A percentile compares a stretch with the other conserved stretches of the same genome.
Conservation (phyloP, 2,329 filamentous ascomycete genomes). For the Didymella glomerata region DNA sequence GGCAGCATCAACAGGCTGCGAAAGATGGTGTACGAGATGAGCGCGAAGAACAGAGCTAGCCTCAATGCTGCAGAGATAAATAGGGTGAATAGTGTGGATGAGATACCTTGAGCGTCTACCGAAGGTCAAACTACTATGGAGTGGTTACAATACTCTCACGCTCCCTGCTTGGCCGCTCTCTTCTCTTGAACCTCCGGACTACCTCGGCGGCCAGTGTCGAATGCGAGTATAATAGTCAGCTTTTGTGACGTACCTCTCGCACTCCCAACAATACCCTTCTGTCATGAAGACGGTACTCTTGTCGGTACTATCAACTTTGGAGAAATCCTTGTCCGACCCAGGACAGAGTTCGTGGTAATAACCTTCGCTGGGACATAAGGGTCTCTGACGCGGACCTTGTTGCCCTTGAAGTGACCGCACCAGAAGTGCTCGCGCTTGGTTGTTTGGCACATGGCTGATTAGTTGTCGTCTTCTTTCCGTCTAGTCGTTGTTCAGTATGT, state of each 20-base stretch:
- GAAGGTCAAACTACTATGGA: background rate
- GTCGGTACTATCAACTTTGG: background rate
- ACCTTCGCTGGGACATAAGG: background rate
- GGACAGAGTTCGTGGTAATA: background rate
- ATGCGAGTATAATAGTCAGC: background rate
- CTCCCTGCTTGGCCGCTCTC: background rate
- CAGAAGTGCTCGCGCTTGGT: background rate
- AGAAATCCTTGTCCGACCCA: background rate
- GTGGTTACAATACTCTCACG: background rate
- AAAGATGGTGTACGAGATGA: constrained; percentile 40
- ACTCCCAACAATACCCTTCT: background rate
- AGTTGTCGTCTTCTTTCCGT: background rate
- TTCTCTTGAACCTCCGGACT: too few species aligned
- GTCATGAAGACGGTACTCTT: background rate
- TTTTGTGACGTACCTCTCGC: background rate
- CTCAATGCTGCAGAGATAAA: constrained; percentile 32
- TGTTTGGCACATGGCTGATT: background rate
- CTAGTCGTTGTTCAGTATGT: background rate
- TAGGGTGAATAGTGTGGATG: constrained; percentile 28
- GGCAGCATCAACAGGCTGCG: constrained; percentile 41
- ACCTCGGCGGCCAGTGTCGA: too few species aligned
- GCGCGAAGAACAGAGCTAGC: constrained; percentile 33
- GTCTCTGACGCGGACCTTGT: background rate
- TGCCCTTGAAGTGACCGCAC: background rate
- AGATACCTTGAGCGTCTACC: constrained; percentile 28